Evolutionary conservation across 1,284 basidiomycete genomes (phyloP).

Genomic region (Pseudomicrostroma phylloplanum): DNA sequence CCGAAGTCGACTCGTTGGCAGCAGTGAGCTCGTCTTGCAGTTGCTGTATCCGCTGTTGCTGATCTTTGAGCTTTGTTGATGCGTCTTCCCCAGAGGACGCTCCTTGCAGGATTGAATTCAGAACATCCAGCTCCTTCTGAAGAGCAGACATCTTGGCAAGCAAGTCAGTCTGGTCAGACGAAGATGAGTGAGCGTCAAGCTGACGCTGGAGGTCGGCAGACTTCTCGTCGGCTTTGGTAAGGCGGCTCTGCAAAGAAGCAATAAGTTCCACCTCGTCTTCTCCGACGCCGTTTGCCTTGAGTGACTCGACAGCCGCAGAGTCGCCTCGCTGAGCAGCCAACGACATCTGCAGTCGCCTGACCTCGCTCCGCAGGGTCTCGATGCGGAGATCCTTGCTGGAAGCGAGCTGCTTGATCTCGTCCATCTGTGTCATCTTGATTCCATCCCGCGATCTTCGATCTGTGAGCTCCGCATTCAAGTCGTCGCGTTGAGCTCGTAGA

Average conservation of each 20-base stretch:
- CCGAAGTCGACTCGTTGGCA: slow-evolving; percentile 40
- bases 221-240: slow-evolving; percentile 15
- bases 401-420: slow-evolving; percentile 45
- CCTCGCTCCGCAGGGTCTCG: slow-evolving; percentile 65
- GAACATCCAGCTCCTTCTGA: slow-evolving; percentile 12
- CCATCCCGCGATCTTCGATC: slow-evolving; percentile 41
- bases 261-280: slow-evolving; percentile 15
- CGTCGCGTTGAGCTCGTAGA: slow-evolving; percentile 23
- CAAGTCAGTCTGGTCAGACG: slow-evolving; percentile 14
- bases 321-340: slow-evolving; percentile 70
- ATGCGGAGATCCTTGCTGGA: slow-evolving; percentile 64
- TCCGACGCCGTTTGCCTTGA: slow-evolving; percentile 55
- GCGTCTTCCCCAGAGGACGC: slow-evolving; percentile 6
- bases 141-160: slow-evolving; percentile 9
- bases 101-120: slow-evolving; percentile 5
- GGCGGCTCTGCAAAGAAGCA: slow-evolving; percentile 8
- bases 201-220: slow-evolving; percentile 16
- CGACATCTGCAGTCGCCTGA: slow-evolving; percentile 67
- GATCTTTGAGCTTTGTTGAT: background rate
- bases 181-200: slow-evolving; percentile 17
- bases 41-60: slow-evolving; percentile 9
- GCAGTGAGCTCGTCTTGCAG: slow-evolving; percentile 56
- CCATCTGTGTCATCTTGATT: slow-evolving; percentile 41
- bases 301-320: slow-evolving; percentile 66
- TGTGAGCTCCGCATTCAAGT: slow-evolving; percentile 33